Percentiles rank a stretch among this genome's conserved stretches.
phyloP scores from a whole-genome alignment of 2,329 filamentous ascomycete genomes.

The Microthyrium microscopicum region DNA sequence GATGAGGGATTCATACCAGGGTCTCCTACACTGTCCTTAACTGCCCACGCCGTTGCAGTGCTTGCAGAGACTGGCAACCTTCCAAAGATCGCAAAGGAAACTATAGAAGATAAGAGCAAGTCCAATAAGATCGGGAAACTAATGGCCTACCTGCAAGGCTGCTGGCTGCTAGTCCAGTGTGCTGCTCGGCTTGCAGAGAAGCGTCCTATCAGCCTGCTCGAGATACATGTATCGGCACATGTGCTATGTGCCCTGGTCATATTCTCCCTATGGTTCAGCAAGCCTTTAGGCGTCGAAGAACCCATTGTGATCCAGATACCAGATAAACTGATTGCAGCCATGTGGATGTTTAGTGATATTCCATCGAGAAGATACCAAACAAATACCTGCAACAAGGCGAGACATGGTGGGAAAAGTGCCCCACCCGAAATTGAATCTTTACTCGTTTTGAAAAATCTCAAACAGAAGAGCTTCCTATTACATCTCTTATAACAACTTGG shows the following conservation, averaged over 20 bases:
- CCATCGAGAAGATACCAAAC: too few relatives aligned
- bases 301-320: conserved; percentile 10
- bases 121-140: conserved; percentile 11
- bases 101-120: conserved; percentile 13
- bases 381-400: too few relatives aligned
- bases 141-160: conserved; percentile 22
- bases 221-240: conserved; percentile 21
- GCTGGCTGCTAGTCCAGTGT: conserved; percentile 23
- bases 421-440: too few relatives aligned
- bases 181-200: conserved; percentile 16
- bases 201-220: conserved; percentile 22
- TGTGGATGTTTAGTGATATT: too few relatives aligned
- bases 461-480: too few relatives aligned
- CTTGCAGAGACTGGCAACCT: conserved; percentile 11
- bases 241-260: conserved; percentile 19
- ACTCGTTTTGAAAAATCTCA: too few relatives aligned
- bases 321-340: conserved; percentile 9
- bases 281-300: conserved; percentile 16
- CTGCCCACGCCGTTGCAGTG: conserved; percentile 10
- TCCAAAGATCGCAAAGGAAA: conserved; percentile 7
- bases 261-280: conserved; percentile 19
- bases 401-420: too few relatives aligned
- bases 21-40: conserved; percentile 11
- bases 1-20: too few relatives aligned
- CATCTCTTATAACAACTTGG: too few relatives aligned